Evolutionary conservation across 805 yeast genomes (phyloP).

Genomic region (Sugiyamaella chiloensis): DNA sequence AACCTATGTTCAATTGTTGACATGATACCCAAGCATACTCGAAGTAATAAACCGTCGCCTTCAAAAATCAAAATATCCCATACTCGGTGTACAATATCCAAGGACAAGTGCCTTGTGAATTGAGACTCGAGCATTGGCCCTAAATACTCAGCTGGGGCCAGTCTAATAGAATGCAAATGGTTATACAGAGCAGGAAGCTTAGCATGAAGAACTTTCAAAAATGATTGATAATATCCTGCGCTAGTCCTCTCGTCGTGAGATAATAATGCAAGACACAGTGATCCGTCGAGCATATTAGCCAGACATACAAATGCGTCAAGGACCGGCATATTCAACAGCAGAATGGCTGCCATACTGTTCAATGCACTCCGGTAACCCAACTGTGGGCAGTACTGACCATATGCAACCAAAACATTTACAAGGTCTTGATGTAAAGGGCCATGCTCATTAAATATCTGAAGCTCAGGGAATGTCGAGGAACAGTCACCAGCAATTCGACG

Average conservation of each 20-base stretch:
- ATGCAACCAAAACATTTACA: slow-evolving; percentile 35
- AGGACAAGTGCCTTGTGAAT: slow-evolving; percentile 44
- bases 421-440: slow-evolving; percentile 36
- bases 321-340: slow-evolving; percentile 38
- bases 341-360: slow-evolving; percentile 40
- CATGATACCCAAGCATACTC: slow-evolving; percentile 53
- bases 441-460: slow-evolving; percentile 11
- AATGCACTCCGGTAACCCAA: slow-evolving; percentile 39
- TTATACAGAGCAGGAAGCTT: slow-evolving; percentile 45
- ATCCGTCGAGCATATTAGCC: slow-evolving; percentile 38
- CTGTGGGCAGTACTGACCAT: slow-evolving; percentile 25
- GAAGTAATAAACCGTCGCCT: slow-evolving; percentile 53
- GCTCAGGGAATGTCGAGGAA: slow-evolving; percentile 2
- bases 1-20: slow-evolving; percentile 48
- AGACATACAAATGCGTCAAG: slow-evolving; percentile 41
- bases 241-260: slow-evolving; percentile 33
- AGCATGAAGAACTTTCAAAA: slow-evolving; percentile 45
- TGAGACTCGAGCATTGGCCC: slow-evolving; percentile 41
- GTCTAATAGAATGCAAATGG: slow-evolving; percentile 46
- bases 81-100: slow-evolving; percentile 48
- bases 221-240: slow-evolving; percentile 44
- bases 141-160: slow-evolving; percentile 45
- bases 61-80: slow-evolving; percentile 62
- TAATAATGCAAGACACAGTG: slow-evolving; percentile 35
- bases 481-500: slow-evolving; percentile 23